Base-by-base conservation (phyloP, 2,329 filamentous ascomycete genomes). In the Fusarium buharicum region DNA sequence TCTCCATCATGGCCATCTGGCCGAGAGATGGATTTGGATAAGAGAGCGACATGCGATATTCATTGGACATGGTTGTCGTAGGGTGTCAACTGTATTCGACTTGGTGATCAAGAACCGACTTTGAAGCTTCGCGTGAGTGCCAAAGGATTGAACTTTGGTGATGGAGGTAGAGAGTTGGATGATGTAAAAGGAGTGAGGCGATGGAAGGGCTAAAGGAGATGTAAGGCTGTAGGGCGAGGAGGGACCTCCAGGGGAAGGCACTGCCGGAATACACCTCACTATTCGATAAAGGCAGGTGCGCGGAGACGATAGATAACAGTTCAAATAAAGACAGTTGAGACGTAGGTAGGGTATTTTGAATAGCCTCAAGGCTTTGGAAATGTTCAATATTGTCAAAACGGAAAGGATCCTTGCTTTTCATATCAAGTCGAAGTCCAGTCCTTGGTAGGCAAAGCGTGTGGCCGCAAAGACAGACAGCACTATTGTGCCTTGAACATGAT, bases 21-120 rank as follows among this genome's bases (percentile, higher is more conserved):
- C 67, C 65, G n/a, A 74, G 59, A 6, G 72, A 71, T 16, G 65
- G 69, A 38, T 76, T 75, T 18, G 72, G 73, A 53, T 77, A 77
- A 33, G 70, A 69, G 38, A 76, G 71, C 47, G 74, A 73, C 33
- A 73, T 59, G 14, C 61, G 66, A 33, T 71, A 70, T 36, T 72
- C 67, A 49, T 64, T 61, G 24, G 69, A 31, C 71, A 75, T 74
- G 11, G 34, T 67, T 50, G 20, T 17, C 20, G n/a, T 28, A 12
- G 30, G n/a, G 13, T 44, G 20, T 14, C 9, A 24, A 18, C 11
- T 14, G 27, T 45, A n/a, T 50, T 14, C 3, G 16, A 20, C 9
- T 7, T 2, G 22, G 27, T 18, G 17, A 17, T 12, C 28, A 18
- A 27, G 18, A 16, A 12, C 6, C 4, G 4, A 5, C 9, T 11